Evolutionary conservation across 352 stramenopile species (phyloP).

Genomic region (Phytopythium mirpurense): DNA sequence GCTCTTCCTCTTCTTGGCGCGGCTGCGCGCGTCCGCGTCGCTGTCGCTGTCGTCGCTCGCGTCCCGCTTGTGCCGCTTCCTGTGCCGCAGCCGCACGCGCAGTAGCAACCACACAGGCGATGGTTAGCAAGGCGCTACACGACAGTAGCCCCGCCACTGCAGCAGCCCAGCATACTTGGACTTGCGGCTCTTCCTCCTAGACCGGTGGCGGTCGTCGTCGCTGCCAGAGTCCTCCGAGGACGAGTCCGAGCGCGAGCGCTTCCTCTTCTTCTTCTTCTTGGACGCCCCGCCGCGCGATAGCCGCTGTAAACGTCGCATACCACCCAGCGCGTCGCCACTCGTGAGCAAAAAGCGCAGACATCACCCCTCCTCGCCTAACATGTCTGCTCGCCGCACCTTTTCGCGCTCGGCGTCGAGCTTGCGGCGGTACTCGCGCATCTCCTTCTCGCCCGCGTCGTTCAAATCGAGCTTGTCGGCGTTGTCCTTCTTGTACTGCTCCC

Average conservation of each 20-base stretch:
- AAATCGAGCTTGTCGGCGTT: conserved; percentile 93
- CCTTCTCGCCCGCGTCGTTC: conserved; percentile 79
- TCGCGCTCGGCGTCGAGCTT: conserved; percentile 90
- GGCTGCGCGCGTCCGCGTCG: conserved; percentile 22
- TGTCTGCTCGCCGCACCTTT: conserved; percentile 55
- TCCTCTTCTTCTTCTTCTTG: conserved; percentile 83
- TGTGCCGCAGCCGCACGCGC: conserved; percentile 10
- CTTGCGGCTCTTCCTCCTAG: conserved; percentile 65
- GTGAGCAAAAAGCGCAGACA: too few species aligned
- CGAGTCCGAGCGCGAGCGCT: conserved; percentile 50
- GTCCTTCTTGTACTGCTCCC: conserved; percentile 96
- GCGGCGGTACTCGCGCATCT: conserved; percentile 93
- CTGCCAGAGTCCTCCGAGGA: conserved; percentile 39
- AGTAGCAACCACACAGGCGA: too few species aligned
- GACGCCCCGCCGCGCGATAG: conserved; percentile 57
- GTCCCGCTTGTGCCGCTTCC: conserved; percentile 58
- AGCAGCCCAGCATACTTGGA: conserved; percentile 65
- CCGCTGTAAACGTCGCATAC: conserved; percentile 31
- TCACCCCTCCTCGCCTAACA: too few species aligned
- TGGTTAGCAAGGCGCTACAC: too few species aligned
- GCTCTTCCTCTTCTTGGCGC: conserved; percentile 13
- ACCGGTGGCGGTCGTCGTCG: conserved; percentile 40
- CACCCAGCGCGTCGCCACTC: too few species aligned
- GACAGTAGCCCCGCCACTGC: too few species aligned
- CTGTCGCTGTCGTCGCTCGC: conserved; percentile 15